Conservation (phyloP, 768 basidiomycete genomes). For the Leccinum variicolor region DNA sequence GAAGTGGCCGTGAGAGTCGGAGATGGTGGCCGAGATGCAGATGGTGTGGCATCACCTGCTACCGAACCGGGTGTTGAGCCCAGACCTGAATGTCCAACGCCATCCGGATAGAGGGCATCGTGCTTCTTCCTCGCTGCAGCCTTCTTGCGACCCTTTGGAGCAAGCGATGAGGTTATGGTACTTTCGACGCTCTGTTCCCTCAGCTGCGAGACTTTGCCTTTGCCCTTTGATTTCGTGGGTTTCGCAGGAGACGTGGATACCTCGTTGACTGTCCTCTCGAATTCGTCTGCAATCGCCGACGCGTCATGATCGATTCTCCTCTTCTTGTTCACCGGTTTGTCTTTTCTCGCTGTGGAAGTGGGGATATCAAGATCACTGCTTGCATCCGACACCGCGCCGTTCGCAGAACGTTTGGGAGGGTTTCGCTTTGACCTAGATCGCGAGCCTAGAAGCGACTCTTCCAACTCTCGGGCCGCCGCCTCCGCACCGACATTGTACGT, state of each 20-base stretch:
- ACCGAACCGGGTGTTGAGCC: constrained; percentile 46
- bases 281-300: constrained; percentile 42
- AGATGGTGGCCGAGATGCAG: constrained; percentile 66
- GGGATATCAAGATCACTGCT: constrained; percentile 56
- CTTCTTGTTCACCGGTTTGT: constrained; percentile 54
- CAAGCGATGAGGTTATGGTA: constrained; percentile 34
- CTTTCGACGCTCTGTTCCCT: constrained; percentile 63
- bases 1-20: constrained; percentile 54
- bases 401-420: constrained; percentile 47
- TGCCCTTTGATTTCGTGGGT: constrained; percentile 44
- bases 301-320: constrained; percentile 53
- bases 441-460: constrained; percentile 50
- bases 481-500: constrained; percentile 37
- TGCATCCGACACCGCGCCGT: constrained; percentile 50
- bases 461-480: constrained; percentile 56
- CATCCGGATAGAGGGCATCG: constrained; percentile 49
- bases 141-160: constrained; percentile 56
- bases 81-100: constrained; percentile 47
- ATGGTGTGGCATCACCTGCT: constrained; percentile 69
- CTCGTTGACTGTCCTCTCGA: constrained; percentile 42
- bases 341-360: constrained; percentile 27
- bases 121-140: constrained; percentile 54
- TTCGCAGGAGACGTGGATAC: constrained; percentile 35
- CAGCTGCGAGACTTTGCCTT: constrained; percentile 45
- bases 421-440: constrained; percentile 38